Conservation (phyloP, 257 asterid species). For the Eucommia ulmoides region DNA sequence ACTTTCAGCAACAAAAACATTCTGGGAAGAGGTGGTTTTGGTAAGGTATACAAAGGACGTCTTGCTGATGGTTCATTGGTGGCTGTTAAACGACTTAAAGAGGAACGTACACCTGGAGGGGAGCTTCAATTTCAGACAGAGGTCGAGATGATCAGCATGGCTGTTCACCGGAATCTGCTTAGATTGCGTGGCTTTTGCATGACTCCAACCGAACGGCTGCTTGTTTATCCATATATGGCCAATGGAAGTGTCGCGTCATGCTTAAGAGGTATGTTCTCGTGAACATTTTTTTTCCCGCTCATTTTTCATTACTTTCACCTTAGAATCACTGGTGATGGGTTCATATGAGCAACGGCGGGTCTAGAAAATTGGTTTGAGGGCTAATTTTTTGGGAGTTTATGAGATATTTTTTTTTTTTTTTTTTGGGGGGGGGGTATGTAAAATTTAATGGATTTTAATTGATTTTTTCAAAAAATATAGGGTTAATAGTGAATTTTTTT, state of each 20-base stretch:
- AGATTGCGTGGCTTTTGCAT: conserved; percentile 42
- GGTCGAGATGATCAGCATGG: conserved; percentile 54
- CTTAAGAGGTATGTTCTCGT: conserved; percentile 28
- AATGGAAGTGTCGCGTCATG: conserved; percentile 53
- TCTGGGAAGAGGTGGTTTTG: conserved; percentile 48
- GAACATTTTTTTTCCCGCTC: neutral
- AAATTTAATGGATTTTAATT: neutral
- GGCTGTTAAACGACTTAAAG: conserved; percentile 43
- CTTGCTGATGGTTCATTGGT: conserved; percentile 43
- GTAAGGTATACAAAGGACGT: conserved; percentile 45
- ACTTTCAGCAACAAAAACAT: conserved; percentile 41
- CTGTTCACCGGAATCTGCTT: conserved; percentile 43
- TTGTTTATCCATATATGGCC: conserved; percentile 47
- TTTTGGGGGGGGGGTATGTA: neutral
- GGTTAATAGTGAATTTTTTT: too few relatives aligned
- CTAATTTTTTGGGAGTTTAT: neutral
- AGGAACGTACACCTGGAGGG: conserved; percentile 52
- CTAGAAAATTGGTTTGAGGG: too few relatives aligned
- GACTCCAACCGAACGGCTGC: conserved; percentile 45
- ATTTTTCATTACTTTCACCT: neutral
- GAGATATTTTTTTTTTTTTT: neutral
- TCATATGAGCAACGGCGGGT: too few relatives aligned
- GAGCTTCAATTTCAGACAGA: conserved; percentile 50
- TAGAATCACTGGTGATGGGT: neutral
- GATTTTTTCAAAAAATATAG: too few relatives aligned